These are phyloP conservation scores for Flaveria sonorensis DNA, from an alignment of 129 eudicot species.

Conservation along the genomic window DNA sequence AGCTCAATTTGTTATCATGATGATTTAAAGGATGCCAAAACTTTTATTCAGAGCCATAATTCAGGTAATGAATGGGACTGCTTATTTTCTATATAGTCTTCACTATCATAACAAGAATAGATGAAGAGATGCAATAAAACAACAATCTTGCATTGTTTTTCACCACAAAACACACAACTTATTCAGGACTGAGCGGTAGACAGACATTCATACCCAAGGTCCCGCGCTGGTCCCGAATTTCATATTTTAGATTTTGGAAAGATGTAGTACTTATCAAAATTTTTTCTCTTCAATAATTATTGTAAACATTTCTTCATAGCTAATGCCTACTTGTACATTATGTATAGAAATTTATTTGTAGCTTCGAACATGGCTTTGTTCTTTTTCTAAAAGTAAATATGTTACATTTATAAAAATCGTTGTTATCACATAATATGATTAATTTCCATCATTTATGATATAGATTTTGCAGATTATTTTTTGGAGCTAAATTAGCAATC, in stretches of 20 bases:
- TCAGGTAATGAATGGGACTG: slow-evolving; percentile 3
- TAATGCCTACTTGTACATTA: not conserved
- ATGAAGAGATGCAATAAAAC: not conserved
- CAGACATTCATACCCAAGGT: slow-evolving; percentile 11
- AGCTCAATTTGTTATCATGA: slow-evolving; percentile 26
- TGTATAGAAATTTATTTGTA: not conserved
- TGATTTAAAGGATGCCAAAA: slow-evolving; percentile 18
- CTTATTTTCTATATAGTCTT: not conserved
- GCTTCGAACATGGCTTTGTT: not conserved
- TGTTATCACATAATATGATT: not conserved
- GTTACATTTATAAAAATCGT: not conserved
- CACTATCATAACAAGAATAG: not conserved
- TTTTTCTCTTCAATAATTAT: no score
- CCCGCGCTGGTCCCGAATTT: slow-evolving; percentile 12
- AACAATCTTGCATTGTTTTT: not conserved
- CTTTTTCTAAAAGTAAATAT: not conserved
- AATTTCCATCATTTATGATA: not conserved
- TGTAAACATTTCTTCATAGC: not conserved
- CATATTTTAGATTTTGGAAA: slow-evolving; percentile 3
- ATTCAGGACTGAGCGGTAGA: not conserved
- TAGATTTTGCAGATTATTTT: not conserved
- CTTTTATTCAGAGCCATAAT: slow-evolving; percentile 19
- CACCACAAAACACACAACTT: slow-evolving; percentile 15
- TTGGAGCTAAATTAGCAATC: slow-evolving; percentile 7
- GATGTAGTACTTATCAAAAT: not conserved